A percentile compares a stretch with the other conserved stretches of the same genome.
Conservation (phyloP, 768 basidiomycete genomes). For the Agaricus subrufescens region DNA sequence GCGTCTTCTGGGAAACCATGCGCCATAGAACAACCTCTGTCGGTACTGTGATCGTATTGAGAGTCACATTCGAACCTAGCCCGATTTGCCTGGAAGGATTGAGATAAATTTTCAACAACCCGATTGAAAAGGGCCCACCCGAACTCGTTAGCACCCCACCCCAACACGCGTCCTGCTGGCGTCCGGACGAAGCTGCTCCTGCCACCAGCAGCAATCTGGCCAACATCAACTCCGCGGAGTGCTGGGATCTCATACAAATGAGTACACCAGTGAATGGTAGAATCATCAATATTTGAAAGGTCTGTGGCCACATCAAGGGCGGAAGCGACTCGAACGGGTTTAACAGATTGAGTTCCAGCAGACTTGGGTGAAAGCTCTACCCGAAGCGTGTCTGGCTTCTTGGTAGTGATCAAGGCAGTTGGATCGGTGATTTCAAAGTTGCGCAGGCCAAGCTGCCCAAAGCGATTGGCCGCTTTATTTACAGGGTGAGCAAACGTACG, state of each 20-base stretch:
- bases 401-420: constrained; percentile 17
- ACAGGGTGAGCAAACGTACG: constrained; percentile 78
- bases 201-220: constrained; percentile 68
- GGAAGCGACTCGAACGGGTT: constrained; percentile 29
- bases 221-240: constrained; percentile 56
- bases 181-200: constrained; percentile 74
- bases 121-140: constrained; percentile 43
- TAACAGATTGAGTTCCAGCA: constrained; percentile 44
- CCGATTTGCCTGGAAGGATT: constrained; percentile 65
- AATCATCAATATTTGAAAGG: constrained; percentile 27
- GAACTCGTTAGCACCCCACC: constrained; percentile 86
- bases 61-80: constrained; percentile 54
- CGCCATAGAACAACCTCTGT: constrained; percentile 80
- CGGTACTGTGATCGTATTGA: constrained; percentile 73
- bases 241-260: constrained; percentile 74
- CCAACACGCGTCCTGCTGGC: constrained; percentile 65
- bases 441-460: constrained; percentile 81
- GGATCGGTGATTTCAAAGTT: constrained; percentile 49
- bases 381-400: constrained; percentile 28
- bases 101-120: constrained; percentile 2
- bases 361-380: constrained; percentile 58
- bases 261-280: constrained; percentile 60
- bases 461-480: constrained; percentile 67
- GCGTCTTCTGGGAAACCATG: constrained; percentile 41
- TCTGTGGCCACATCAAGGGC: constrained; percentile 25